phyloP scores from a whole-genome alignment of 2,329 filamentous ascomycete genomes.

The Cladosporium sp. region DNA sequence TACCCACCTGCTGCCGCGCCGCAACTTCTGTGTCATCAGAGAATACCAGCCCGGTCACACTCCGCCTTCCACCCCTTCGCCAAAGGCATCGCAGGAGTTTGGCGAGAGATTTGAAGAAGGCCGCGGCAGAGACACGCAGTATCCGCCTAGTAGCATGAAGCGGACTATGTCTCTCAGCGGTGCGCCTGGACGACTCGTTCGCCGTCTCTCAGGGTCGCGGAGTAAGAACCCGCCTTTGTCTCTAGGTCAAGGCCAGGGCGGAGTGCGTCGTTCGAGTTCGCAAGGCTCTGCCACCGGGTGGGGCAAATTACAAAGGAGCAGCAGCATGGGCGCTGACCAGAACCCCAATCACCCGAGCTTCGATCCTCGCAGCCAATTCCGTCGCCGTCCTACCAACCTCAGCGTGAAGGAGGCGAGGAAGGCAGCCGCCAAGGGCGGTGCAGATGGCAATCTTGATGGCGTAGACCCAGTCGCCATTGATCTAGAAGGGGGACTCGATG shows the following conservation, averaged over 20 bases:
- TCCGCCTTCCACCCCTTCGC: constrained; percentile 65
- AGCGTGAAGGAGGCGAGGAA: constrained; percentile 44
- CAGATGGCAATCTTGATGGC: constrained; percentile 57
- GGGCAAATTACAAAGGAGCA: constrained; percentile 14
- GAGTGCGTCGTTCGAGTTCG: constrained; percentile 13
- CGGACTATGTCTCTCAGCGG: constrained; percentile 37
- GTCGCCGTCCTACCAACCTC: constrained; percentile 48
- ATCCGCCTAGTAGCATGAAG: constrained; percentile 31
- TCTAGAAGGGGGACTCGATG: constrained; percentile 79
- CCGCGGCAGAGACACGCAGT: constrained; percentile 13
- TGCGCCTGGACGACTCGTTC: constrained; percentile 43
- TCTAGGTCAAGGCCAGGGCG: constrained; percentile 1
- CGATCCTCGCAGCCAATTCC: constrained; percentile 38
- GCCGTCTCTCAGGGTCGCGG: constrained; percentile 43
- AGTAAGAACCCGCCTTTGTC: constrained; percentile 25
- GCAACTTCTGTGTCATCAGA: constrained; percentile 94
- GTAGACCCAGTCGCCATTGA: constrained; percentile 64
- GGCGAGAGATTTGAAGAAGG: constrained; percentile 21
- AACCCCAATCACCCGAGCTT: constrained; percentile 16
- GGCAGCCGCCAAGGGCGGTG: constrained; percentile 49
- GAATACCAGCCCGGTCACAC: constrained; percentile 78
- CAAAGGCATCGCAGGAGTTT: constrained; percentile 22
- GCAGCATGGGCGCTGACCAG: constrained; percentile 14
- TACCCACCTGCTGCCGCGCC: constrained; percentile 79
- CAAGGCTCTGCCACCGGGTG: constrained; percentile 15